phyloP scores from a whole-genome alignment of 495 filamentous ascomycete species.

The Podospora australis region DNA sequence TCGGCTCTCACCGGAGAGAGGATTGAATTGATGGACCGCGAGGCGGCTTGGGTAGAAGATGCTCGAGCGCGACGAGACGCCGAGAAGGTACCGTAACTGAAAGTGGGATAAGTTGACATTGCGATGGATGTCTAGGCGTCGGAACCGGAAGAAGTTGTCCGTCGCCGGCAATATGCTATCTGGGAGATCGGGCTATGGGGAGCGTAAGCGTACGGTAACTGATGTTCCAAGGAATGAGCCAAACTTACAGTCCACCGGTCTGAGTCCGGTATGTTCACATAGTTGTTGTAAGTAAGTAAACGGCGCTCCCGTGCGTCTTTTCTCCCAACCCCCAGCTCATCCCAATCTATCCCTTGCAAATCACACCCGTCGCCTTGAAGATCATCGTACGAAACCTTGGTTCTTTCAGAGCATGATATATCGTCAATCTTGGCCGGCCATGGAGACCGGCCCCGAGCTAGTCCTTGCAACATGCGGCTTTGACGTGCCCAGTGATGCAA shows the following conservation, averaged over 20 bases:
- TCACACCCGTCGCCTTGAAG: conserved; percentile 57
- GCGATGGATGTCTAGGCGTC: conserved; percentile 59
- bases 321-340: conserved; percentile 54
- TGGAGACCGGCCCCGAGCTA: conserved; percentile 13
- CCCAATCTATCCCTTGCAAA: conserved; percentile 75
- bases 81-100: conserved; percentile 81
- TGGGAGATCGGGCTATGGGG: conserved; percentile 21
- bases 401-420: conserved; percentile 7
- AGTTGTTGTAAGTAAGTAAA: conserved; percentile 51
- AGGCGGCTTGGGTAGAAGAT: conserved; percentile 66
- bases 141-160: conserved; percentile 62
- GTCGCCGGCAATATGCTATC: conserved; percentile 33
- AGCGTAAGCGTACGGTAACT: neutral
- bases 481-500: conserved; percentile 28
- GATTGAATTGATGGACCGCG: conserved; percentile 51
- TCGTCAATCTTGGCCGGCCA: conserved; percentile 20
- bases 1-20: conserved; percentile 38
- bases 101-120: conserved; percentile 71
- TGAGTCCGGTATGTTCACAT: conserved; percentile 40
- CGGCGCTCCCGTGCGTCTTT: conserved; percentile 54
- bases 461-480: conserved; percentile 6
- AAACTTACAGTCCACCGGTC: conserved; percentile 34
- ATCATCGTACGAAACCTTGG: conserved; percentile 36
- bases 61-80: conserved; percentile 64
- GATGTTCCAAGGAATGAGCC: too few species aligned